These are phyloP conservation scores for Trametes maxima DNA, from an alignment of 768 basidiomycete genomes.

Conservation along the genomic window DNA sequence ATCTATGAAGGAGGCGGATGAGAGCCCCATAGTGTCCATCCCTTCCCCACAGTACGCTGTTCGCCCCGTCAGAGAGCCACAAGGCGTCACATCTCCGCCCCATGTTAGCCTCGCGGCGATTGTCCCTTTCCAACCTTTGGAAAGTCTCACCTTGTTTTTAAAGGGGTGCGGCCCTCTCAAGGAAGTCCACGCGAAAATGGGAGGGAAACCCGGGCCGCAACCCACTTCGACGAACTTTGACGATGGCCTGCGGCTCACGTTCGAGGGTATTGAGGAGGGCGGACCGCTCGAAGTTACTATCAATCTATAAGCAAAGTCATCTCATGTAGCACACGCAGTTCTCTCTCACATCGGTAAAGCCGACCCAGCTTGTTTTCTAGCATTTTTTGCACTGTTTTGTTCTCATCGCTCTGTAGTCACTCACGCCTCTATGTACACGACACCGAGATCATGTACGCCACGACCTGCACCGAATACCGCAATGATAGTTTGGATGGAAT, in stretches of 20 bases:
- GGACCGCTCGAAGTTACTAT: slow-evolving; percentile 7
- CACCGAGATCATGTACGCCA: slow-evolving; percentile 15
- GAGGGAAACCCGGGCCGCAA: not conserved
- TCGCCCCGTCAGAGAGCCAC: not conserved
- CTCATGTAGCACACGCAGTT: too few species aligned
- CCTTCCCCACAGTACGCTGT: not conserved
- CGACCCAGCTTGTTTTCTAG: not conserved
- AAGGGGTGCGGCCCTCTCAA: not conserved
- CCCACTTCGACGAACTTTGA: not conserved
- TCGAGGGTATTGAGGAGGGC: not conserved
- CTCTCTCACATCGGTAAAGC: slow-evolving; percentile 2
- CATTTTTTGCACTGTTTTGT: not conserved
- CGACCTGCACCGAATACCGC: slow-evolving; percentile 5
- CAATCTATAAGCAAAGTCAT: not conserved
- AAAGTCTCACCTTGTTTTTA: not conserved
- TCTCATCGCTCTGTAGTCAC: slow-evolving; percentile 9
- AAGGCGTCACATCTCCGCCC: not conserved
- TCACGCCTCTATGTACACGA: not conserved
- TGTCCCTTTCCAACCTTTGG: not conserved
- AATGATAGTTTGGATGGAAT: not conserved
- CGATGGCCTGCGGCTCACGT: not conserved
- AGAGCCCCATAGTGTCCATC: not conserved
- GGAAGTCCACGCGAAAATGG: not conserved
- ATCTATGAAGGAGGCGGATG: not conserved
- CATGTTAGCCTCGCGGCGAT: not conserved